Base-by-base conservation (phyloP, 2,329 filamentous ascomycete species). In the Aspergillus versicolor region DNA sequence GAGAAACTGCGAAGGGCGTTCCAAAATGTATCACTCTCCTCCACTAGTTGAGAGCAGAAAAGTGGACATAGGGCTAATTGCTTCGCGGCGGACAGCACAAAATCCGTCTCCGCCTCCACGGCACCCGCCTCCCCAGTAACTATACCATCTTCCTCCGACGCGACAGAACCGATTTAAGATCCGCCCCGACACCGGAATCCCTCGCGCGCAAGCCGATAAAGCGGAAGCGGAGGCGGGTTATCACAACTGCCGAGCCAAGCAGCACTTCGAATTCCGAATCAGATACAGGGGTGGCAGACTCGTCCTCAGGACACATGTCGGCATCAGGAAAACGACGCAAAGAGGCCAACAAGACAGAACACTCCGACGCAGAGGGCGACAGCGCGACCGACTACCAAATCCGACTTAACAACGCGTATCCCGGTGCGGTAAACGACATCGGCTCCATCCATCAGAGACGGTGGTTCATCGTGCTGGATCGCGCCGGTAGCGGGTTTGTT, bases 391-490 rank as follows among this genome's bases (percentile, higher is more conserved):
- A 52, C 40, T 83, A 55, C 40, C 72, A 81, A 27, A 81, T 88
- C 22, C 81, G 84, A 7, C 68, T 69, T 2, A 84, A 81, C 5
- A 90, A 90, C 63, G 85, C 87, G 4, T 90, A 90, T 64, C 74
- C 82, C 0, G 87, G 88, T 5, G 85, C 88, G 0, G 77, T 65
- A 1, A 90, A 90, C 64, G 82, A 79, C 3, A 86, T 90, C 41
- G 84, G 82, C 5, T 89, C 86, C 38, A 76, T 90, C 4, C 82
- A 90, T 63, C 87, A 90, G 68, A 80, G 87, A 5, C 77, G 79
- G 42, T 90, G 87, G 88, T 88, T 84, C 58, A 65, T 89, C 17
- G 82, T 82, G 11, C 75, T 90, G 1, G 88, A 90, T 65, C 77
- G 84, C 12, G 68, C 66, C 24, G 81, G 78, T 4, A 85, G 82